Base-by-base conservation (phyloP, 202 grass and related monocot species). In the Zoysia matrella region DNA sequence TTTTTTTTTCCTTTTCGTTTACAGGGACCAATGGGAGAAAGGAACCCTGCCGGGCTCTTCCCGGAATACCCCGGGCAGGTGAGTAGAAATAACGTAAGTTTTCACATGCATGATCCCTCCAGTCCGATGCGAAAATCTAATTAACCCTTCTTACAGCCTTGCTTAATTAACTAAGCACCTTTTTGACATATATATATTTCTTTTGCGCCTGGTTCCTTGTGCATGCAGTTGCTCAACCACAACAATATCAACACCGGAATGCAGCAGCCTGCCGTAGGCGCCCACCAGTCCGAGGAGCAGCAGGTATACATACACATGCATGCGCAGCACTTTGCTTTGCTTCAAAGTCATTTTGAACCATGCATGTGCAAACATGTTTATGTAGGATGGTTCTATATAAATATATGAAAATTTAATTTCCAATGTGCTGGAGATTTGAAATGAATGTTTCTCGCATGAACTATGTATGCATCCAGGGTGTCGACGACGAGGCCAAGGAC, bases 51-150 rank as follows among this genome's bases (percentile, higher is more conserved):
- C 68, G 75, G 92, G 69, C 73, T 90, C 53, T 92, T 95, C 86
- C 90, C 93, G 60, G 93, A 95, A 76, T 92, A 88, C 85, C 93
- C 90, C 52, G 90, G 90, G 72, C 93, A 95, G 93, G 93, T 89
- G 83, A 81, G 47, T 67, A 12, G 13, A 65, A 15, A 12, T 74
- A 47, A 80, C 60, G 47, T 42, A 67, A 83, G 73, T 7, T 60
- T 66, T 42, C 63, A 75, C 73, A 77, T 80, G 68, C 30, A 36
- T 1, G 30, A 67, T 61, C 69, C 50, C 11, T 84, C 12, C 30
- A 36, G 30, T 36, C 30, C 30, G 15, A 13, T 72, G 18, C 77
- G 81, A 81, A 66, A 76, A 76, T 75, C 50, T 83, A 42, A 36
- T 36, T 36, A 36, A 36, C 30, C 30, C 5, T 54, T 86, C 86